These are phyloP conservation scores for Fusarium illudens DNA, from an alignment of 2,329 filamentous ascomycete species.

Conservation along the genomic window DNA sequence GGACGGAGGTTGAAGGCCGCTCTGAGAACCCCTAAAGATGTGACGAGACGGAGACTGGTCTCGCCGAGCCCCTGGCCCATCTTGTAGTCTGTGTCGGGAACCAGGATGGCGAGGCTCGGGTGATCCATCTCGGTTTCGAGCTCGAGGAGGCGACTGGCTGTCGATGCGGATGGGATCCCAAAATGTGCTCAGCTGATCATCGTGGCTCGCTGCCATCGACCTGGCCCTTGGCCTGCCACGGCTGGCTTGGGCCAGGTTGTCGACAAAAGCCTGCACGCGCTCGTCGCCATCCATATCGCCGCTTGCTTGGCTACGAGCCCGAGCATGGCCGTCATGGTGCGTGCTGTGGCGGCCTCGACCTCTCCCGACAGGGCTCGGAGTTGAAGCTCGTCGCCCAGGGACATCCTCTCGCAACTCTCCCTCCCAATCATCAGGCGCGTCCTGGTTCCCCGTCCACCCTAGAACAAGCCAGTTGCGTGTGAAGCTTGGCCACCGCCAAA, in stretches of 20 bases:
- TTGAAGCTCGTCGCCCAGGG: neutral
- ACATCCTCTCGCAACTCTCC: neutral
- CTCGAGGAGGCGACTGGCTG: neutral
- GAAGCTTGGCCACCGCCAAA: neutral
- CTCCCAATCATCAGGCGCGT: neutral
- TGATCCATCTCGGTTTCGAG: neutral
- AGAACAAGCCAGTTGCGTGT: neutral
- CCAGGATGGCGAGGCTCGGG: neutral
- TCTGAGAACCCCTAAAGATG: neutral
- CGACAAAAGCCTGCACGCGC: neutral
- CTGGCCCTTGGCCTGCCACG: neutral
- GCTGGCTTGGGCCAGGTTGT: neutral
- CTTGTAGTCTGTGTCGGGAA: neutral
- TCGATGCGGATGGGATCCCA: neutral
- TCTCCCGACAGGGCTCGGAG: neutral
- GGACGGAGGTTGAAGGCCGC: neutral
- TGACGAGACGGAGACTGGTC: neutral
- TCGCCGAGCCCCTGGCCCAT: neutral
- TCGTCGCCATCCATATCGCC: neutral
- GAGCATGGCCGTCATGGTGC: neutral
- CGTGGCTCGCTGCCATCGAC: neutral
- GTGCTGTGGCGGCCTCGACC: neutral
- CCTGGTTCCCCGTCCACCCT: neutral
- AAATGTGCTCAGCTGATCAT: neutral
- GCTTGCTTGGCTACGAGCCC: neutral